A percentile compares a stretch with the other conserved stretches of the same genome.
phyloP scores from a whole-genome alignment of 495 filamentous ascomycete genomes.

The Penicillium steckii region DNA sequence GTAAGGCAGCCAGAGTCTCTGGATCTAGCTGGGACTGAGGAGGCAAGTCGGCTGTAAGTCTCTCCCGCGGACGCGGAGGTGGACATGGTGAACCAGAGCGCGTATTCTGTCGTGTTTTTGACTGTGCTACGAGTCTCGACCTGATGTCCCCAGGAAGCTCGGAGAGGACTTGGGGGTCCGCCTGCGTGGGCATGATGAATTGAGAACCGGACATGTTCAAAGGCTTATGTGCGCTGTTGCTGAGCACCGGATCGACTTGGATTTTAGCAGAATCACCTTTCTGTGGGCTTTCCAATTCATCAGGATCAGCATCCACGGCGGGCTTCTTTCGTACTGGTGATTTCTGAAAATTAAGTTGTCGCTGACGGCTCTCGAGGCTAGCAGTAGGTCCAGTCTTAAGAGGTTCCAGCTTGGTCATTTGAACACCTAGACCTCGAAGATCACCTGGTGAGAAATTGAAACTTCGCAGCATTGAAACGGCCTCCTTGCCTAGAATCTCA shows the following conservation, averaged over 20 bases:
- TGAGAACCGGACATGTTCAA: slow-evolving; percentile 82
- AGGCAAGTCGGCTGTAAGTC: slow-evolving; percentile 31
- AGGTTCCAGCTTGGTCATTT: slow-evolving; percentile 88
- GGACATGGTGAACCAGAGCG: slow-evolving; percentile 33
- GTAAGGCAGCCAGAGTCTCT: slow-evolving; percentile 72
- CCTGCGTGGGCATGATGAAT: slow-evolving; percentile 79
- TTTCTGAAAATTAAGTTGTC: slow-evolving; percentile 57
- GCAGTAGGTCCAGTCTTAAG: slow-evolving; percentile 50
- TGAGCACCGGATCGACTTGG: slow-evolving; percentile 38
- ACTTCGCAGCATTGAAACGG: slow-evolving; percentile 76
- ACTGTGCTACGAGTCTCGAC: slow-evolving; percentile 60
- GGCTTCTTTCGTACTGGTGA: slow-evolving; percentile 33
- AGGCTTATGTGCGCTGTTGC: slow-evolving; percentile 59
- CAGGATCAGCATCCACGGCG: slow-evolving; percentile 41
- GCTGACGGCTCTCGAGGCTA: slow-evolving; percentile 60
- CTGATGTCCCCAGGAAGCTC: slow-evolving; percentile 81
- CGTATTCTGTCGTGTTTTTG: slow-evolving; percentile 31
- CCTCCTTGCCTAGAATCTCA: slow-evolving; percentile 72
- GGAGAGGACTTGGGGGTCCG: slow-evolving; percentile 70
- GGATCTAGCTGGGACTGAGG: slow-evolving; percentile 65
- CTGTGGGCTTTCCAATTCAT: slow-evolving; percentile 63
- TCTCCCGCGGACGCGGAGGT: slow-evolving; percentile 17
- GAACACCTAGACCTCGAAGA: slow-evolving; percentile 82
- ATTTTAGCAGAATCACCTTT: slow-evolving; percentile 57
- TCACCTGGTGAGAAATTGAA: slow-evolving; percentile 87